These are phyloP conservation scores for Aspergillus carlsbadensis DNA, from an alignment of 495 filamentous ascomycete genomes.

Conservation along the genomic window DNA sequence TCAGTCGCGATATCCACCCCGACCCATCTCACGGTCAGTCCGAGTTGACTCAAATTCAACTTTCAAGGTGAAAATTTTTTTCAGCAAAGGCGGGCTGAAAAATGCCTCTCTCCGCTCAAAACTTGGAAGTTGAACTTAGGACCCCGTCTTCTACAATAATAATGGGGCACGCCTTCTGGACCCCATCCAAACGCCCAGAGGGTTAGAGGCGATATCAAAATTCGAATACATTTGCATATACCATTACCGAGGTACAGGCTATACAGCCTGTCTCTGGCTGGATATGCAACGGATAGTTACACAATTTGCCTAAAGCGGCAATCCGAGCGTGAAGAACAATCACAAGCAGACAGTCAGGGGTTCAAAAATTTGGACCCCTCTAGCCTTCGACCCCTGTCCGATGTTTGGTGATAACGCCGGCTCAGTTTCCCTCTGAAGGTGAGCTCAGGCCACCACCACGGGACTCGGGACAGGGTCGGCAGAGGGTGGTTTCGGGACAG, in stretches of 20 bases:
- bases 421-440: constrained; percentile 8
- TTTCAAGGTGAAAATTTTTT: neutral
- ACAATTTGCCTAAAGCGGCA: constrained; percentile 15
- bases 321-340: neutral
- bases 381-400: neutral
- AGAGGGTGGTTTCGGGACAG: constrained; percentile 20
- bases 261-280: neutral
- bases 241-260: constrained; percentile 13
- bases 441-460: constrained; percentile 25
- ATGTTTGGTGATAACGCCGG: constrained; percentile 2
- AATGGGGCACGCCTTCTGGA: neutral
- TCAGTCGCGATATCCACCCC: constrained; percentile 9
- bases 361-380: neutral
- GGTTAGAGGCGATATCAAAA: neutral
- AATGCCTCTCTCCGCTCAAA: neutral
- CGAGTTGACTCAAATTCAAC: neutral
- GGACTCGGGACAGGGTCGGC: constrained; percentile 29
- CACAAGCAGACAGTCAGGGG: neutral
- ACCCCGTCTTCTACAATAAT: neutral
- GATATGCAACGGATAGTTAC: constrained; percentile 20
- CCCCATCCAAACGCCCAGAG: neutral
- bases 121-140: neutral
- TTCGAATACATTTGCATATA: neutral
- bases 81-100: neutral
- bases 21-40: constrained; percentile 5